These are phyloP conservation scores for Fusarium caatingaense DNA, from an alignment of 2,329 filamentous ascomycete genomes.

Conservation along the genomic window DNA sequence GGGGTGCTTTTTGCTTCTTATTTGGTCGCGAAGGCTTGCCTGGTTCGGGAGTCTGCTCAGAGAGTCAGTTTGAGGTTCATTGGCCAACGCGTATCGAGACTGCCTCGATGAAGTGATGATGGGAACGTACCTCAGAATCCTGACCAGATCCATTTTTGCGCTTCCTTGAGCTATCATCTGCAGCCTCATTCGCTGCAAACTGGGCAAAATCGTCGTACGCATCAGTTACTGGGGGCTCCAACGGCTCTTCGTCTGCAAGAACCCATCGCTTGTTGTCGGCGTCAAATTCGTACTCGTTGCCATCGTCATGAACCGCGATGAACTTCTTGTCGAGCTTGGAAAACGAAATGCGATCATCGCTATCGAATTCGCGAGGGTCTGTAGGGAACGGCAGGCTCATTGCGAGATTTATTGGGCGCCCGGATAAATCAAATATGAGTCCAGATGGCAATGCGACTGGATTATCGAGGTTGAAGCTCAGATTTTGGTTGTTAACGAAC, in stretches of 20 bases:
- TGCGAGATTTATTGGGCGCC: neutral
- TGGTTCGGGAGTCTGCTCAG: constrained; percentile 41
- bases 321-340: constrained; percentile 86
- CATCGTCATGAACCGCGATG: constrained; percentile 85
- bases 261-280: constrained; percentile 78
- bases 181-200: constrained; percentile 39
- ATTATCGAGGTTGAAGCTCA: constrained; percentile 1
- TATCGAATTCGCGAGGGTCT: constrained; percentile 75
- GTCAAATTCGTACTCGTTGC: constrained; percentile 87
- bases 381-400: constrained; percentile 63
- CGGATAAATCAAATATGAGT: neutral
- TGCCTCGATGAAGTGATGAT: neutral
- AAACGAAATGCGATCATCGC: constrained; percentile 86
- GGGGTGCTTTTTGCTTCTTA: constrained; percentile 61
- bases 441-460: constrained; percentile 4
- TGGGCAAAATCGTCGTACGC: constrained; percentile 51
- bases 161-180: constrained; percentile 51
- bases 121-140: constrained; percentile 58
- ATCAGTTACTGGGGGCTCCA: constrained; percentile 56
- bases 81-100: neutral
- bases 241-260: constrained; percentile 64
- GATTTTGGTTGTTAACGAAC: constrained; percentile 22
- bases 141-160: constrained; percentile 56
- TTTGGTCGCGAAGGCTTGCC: constrained; percentile 55
- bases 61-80: constrained; percentile 18